Conservation (phyloP, 768 basidiomycete genomes). For the Chalciporus piperatus region DNA sequence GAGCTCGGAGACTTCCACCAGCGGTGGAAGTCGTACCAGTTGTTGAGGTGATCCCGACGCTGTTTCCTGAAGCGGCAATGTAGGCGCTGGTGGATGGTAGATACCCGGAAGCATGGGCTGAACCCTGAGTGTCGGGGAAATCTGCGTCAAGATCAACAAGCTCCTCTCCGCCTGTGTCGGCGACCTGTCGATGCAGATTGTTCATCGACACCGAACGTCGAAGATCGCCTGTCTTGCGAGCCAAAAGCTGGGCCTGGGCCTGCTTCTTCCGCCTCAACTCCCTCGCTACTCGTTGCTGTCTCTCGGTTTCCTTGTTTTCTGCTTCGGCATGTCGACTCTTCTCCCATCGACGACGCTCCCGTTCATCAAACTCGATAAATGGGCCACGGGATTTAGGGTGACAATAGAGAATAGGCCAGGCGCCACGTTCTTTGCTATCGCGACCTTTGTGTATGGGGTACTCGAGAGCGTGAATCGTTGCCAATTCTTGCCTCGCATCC, state of each 20-base stretch:
- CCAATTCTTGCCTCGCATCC: constrained; percentile 78
- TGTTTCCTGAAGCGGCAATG: constrained; percentile 93
- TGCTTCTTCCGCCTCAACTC: constrained; percentile 30
- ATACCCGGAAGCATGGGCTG: constrained; percentile 69
- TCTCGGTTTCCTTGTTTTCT: constrained; percentile 35
- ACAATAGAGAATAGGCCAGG: constrained; percentile 85
- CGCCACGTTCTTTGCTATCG: constrained; percentile 50
- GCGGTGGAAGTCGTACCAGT: constrained; percentile 80
- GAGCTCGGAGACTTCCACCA: constrained; percentile 41
- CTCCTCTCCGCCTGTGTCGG: constrained; percentile 39
- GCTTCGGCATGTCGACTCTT: constrained; percentile 43
- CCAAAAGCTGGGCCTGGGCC: constrained; percentile 25
- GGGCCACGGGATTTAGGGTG: constrained; percentile 72
- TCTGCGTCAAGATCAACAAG: constrained; percentile 42
- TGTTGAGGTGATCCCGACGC: constrained; percentile 87
- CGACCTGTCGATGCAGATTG: constrained; percentile 61
- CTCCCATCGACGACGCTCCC: constrained; percentile 66
- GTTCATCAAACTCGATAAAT: constrained; percentile 73
- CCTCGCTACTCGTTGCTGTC: constrained; percentile 22
- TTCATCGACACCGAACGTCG: constrained; percentile 75
- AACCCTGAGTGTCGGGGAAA: constrained; percentile 40
- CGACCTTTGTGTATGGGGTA: constrained; percentile 58
- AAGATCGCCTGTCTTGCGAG: constrained; percentile 49
- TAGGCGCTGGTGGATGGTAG: constrained; percentile 60
- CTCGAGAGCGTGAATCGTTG: constrained; percentile 83